Conservation (phyloP, 768 basidiomycete genomes). For the Amanita fuliginea region DNA sequence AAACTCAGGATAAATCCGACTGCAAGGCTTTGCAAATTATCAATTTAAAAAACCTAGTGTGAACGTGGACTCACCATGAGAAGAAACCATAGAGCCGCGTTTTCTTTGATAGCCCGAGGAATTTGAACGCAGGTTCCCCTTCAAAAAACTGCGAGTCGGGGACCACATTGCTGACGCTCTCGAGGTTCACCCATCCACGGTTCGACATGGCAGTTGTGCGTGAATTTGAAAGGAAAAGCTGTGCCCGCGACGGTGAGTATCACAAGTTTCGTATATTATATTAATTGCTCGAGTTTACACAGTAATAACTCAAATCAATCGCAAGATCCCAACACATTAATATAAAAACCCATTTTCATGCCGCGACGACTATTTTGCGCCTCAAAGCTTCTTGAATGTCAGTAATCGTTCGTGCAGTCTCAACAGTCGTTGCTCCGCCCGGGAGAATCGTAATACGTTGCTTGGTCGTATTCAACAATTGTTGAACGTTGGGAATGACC, state of each 20-base stretch:
- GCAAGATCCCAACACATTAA: background rate
- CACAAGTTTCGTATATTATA: background rate
- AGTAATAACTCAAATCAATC: conserved; percentile 6
- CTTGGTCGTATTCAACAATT: conserved; percentile 66
- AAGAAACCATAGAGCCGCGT: conserved; percentile 81
- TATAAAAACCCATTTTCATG: conserved; percentile 7
- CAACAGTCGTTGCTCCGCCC: conserved; percentile 53
- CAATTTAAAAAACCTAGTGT: background rate
- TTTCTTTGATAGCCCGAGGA: conserved; percentile 66
- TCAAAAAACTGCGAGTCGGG: conserved; percentile 81
- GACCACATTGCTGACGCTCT: conserved; percentile 46
- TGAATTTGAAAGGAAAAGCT: conserved; percentile 9
- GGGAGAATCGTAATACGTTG: conserved; percentile 73
- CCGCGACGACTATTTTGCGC: conserved; percentile 24
- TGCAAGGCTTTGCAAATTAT: conserved; percentile 36
- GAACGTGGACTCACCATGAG: conserved; percentile 47
- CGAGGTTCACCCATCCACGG: conserved; percentile 85
- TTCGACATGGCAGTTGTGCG: conserved; percentile 27
- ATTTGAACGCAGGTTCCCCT: conserved; percentile 80
- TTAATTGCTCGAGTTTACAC: conserved; percentile 1
- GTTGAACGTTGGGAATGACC: conserved; percentile 71
- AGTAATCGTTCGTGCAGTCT: conserved; percentile 56
- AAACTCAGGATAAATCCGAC: conserved; percentile 74
- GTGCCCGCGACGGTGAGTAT: conserved; percentile 18
- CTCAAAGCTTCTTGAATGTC: conserved; percentile 69